Conservation (phyloP, 2,329 filamentous ascomycete species). For the Botrytis pseudocinerea region DNA sequence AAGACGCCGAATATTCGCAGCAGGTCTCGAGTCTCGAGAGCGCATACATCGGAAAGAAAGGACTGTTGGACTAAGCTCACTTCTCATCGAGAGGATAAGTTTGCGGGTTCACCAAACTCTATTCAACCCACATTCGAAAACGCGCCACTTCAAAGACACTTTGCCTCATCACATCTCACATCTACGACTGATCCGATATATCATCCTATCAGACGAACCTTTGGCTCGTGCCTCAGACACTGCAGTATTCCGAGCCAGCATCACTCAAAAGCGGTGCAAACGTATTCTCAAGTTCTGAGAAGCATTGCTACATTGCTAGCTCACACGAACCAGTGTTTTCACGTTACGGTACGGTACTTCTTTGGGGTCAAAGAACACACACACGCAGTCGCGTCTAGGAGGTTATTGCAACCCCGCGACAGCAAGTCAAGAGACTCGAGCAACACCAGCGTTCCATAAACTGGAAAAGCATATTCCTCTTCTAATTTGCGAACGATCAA, state of each 20-base stretch:
- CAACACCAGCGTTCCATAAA: neutral
- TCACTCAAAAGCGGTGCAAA: constrained; percentile 10
- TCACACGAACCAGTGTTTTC: neutral
- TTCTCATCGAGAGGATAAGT: neutral
- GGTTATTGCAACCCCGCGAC: neutral
- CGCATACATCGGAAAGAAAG: neutral
- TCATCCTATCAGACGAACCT: constrained; percentile 38
- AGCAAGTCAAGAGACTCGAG: neutral
- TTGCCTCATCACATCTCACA: constrained; percentile 13
- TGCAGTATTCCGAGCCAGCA: constrained; percentile 33
- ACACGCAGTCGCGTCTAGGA: neutral
- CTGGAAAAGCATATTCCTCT: neutral
- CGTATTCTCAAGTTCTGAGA: constrained; percentile 12
- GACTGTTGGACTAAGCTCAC: neutral
- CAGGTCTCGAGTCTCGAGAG: neutral
- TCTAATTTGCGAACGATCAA: constrained; percentile 14
- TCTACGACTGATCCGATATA: constrained; percentile 24
- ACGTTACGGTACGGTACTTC: neutral
- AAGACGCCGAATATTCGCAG: neutral
- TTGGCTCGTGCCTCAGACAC: constrained; percentile 38
- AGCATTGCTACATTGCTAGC: neutral
- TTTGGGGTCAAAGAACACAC: neutral
- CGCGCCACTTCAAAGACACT: constrained; percentile 16
- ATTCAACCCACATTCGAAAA: neutral
- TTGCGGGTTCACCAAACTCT: neutral